phyloP scores from a whole-genome alignment of 2,329 filamentous ascomycete genomes.

The Sarocladium oryzae region DNA sequence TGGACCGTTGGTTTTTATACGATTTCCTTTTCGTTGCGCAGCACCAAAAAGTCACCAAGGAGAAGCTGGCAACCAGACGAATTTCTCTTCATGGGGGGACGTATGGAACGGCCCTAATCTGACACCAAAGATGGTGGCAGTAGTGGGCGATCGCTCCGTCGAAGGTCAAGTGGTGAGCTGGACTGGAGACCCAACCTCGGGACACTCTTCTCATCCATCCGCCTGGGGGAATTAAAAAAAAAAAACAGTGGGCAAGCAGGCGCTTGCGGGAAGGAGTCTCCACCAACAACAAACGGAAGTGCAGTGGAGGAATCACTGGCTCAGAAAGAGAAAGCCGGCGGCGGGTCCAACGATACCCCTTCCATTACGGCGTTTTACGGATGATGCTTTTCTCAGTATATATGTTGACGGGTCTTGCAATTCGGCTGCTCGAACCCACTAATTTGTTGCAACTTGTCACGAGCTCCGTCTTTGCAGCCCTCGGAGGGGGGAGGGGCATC shows the following conservation, averaged over 20 bases:
- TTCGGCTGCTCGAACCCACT: neutral
- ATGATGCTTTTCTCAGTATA: neutral
- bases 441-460: neutral
- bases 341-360: conserved; percentile 7
- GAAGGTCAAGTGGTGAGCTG: conserved; percentile 6
- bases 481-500: neutral
- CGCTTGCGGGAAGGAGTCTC: neutral
- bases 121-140: neutral
- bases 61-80: neutral
- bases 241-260: conserved; percentile 2
- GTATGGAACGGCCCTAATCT: too few species aligned
- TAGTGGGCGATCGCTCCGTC: conserved; percentile 4
- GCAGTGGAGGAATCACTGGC: neutral
- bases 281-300: neutral
- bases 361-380: conserved; percentile 8
- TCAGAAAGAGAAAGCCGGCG: neutral
- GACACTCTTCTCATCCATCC: neutral
- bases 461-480: neutral
- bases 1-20: too few species aligned
- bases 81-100: neutral
- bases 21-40: neutral
- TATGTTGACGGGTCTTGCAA: neutral
- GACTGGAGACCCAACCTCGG: neutral
- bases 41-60: neutral
- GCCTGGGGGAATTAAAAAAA: too few species aligned